phyloP scores from a whole-genome alignment of 768 basidiomycete species.

The Calocybe gangraenosa region DNA sequence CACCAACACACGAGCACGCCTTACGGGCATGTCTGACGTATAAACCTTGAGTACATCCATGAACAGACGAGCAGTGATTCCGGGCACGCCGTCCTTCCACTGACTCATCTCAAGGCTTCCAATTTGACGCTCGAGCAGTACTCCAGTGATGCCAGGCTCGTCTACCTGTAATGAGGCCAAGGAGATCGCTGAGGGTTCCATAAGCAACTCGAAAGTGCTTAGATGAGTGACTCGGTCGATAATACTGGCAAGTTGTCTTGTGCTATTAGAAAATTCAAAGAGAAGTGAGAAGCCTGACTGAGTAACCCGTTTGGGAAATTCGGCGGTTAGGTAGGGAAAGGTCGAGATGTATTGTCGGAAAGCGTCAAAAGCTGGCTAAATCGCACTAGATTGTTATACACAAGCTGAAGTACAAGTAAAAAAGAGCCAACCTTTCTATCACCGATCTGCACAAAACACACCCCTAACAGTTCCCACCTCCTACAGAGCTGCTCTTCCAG shows the following conservation, averaged over 20 bases:
- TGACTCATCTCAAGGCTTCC: slow-evolving; percentile 47
- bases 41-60: slow-evolving; percentile 51
- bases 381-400: slow-evolving; percentile 3
- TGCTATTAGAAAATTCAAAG: slow-evolving; percentile 36
- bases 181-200: slow-evolving; percentile 46
- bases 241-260: slow-evolving; percentile 56
- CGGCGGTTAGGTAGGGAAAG: slow-evolving; percentile 47
- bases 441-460: slow-evolving; percentile 73
- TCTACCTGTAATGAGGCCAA: slow-evolving; percentile 25
- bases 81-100: slow-evolving; percentile 54
- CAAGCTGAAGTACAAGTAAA: neutral
- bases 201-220: slow-evolving; percentile 62
- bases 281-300: slow-evolving; percentile 23
- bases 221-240: slow-evolving; percentile 67
- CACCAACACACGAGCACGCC: slow-evolving; percentile 54
- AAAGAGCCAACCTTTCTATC: slow-evolving; percentile 59
- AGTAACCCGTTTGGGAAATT: slow-evolving; percentile 33
- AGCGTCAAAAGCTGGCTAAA: slow-evolving; percentile 59
- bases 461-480: slow-evolving; percentile 78
- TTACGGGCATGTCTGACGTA: slow-evolving; percentile 44
- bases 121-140: slow-evolving; percentile 60
- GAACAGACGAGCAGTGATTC: slow-evolving; percentile 38
- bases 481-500: slow-evolving; percentile 63
- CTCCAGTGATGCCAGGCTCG: slow-evolving; percentile 38
- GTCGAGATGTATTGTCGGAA: slow-evolving; percentile 46